Percentiles rank a stretch among this genome's conserved stretches.
phyloP scores from a whole-genome alignment of 2,329 filamentous ascomycete species.

The Lasiodiplodia citricola region DNA sequence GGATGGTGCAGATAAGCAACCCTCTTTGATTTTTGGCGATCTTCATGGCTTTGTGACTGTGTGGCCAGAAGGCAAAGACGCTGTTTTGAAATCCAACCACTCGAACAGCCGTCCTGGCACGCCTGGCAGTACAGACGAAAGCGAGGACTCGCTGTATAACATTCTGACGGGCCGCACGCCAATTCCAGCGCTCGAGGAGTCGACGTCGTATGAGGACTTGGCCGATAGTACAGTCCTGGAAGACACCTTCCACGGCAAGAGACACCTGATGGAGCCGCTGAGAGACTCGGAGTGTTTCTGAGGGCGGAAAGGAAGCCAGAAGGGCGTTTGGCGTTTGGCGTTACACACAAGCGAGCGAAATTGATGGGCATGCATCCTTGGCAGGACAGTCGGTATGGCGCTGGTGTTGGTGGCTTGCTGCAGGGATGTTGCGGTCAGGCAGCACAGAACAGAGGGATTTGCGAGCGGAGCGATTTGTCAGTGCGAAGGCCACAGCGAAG shows the following conservation, averaged over 20 bases:
- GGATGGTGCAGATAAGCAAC: constrained; percentile 39
- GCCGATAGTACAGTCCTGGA: constrained; percentile 31
- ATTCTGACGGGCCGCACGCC: constrained; percentile 54
- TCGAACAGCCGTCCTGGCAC: constrained; percentile 29
- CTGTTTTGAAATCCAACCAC: constrained; percentile 37
- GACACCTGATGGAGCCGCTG: constrained; percentile 27
- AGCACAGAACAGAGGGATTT: constrained; percentile 15
- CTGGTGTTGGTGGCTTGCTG: constrained; percentile 20
- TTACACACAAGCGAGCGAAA: not conserved
- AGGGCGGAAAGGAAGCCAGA: not conserved
- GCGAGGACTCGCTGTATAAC: constrained; percentile 55
- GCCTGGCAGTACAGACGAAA: constrained; percentile 40
- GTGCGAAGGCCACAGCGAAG: not conserved
- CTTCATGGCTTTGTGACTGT: constrained; percentile 17
- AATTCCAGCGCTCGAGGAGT: constrained; percentile 38
- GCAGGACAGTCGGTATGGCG: not conserved
- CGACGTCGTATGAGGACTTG: constrained; percentile 32
- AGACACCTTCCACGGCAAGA: constrained; percentile 24
- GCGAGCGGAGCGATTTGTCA: constrained; percentile 6
- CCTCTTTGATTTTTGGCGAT: constrained; percentile 26
- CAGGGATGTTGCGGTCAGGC: constrained; percentile 16
- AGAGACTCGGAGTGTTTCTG: constrained; percentile 25
- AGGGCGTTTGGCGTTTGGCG: constrained; percentile 3
- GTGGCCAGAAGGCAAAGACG: constrained; percentile 31
- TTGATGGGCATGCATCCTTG: constrained; percentile 2